These are phyloP conservation scores for Waltergamsia citrina DNA, from an alignment of 2,329 filamentous ascomycete species.

Conservation along the genomic window DNA sequence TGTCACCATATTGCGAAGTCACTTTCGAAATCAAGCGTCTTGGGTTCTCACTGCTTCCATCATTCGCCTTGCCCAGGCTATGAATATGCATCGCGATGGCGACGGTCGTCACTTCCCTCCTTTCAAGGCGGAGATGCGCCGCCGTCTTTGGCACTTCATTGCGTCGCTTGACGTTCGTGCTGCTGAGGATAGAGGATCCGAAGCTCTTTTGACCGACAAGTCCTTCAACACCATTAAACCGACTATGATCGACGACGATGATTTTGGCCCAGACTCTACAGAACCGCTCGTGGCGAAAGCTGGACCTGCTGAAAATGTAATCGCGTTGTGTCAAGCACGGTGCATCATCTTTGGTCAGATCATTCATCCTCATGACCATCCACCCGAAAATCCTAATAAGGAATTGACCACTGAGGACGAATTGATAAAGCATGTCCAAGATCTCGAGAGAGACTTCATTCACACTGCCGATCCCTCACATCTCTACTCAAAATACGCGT, in stretches of 20 bases:
- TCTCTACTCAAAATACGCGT: conserved; percentile 24
- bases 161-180: conserved; percentile 48
- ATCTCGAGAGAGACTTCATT: conserved; percentile 28
- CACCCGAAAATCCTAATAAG: conserved; percentile 9
- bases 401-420: conserved; percentile 24
- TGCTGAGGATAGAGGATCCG: conserved; percentile 43
- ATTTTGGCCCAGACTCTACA: conserved; percentile 30
- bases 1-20: conserved; percentile 26
- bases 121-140: conserved; percentile 50
- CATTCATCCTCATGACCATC: conserved; percentile 19
- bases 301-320: conserved; percentile 27
- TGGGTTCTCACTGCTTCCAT: conserved; percentile 31
- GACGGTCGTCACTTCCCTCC: conserved; percentile 24
- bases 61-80: conserved; percentile 31
- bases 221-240: conserved; percentile 37
- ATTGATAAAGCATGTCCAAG: conserved; percentile 26
- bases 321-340: conserved; percentile 28
- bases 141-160: conserved; percentile 55
- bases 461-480: conserved; percentile 20
- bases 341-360: conserved; percentile 29
- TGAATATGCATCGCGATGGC: conserved; percentile 32
- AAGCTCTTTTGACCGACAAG: conserved; percentile 28
- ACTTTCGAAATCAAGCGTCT: conserved; percentile 24
- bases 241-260: conserved; percentile 43
- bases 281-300: conserved; percentile 21